phyloP scores from a whole-genome alignment of 768 basidiomycete genomes.

The Cystobasidium onofrii region DNA sequence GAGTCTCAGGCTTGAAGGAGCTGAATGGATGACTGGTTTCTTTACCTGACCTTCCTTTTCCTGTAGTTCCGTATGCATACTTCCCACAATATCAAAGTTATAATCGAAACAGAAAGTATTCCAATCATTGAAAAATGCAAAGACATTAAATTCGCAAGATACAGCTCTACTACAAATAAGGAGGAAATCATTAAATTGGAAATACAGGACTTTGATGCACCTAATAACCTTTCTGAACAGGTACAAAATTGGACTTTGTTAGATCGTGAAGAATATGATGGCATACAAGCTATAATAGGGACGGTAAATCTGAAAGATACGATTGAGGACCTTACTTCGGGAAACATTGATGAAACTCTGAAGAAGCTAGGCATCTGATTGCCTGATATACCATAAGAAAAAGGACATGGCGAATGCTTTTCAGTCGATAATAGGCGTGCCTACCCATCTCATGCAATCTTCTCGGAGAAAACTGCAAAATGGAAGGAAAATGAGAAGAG shows the following conservation, averaged over 20 bases:
- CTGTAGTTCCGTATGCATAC: constrained; percentile 21
- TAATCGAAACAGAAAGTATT: constrained; percentile 10
- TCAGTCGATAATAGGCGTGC: too few relatives aligned
- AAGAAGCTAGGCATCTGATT: neutral
- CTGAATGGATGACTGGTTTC: too few relatives aligned
- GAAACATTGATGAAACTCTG: neutral
- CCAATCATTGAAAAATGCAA: constrained; percentile 26
- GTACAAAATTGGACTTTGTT: neutral
- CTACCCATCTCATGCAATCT: too few relatives aligned
- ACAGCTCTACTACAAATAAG: neutral
- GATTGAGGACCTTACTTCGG: neutral
- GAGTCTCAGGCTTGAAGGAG: neutral
- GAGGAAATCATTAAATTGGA: neutral
- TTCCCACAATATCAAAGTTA: neutral
- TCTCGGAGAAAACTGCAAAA: too few relatives aligned
- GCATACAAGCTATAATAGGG: neutral
- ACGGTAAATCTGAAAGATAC: too few relatives aligned
- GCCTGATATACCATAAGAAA: too few relatives aligned
- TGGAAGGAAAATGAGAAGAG: too few relatives aligned
- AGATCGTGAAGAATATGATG: neutral
- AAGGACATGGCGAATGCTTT: too few relatives aligned
- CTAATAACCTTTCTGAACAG: neutral
- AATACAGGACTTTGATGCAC: neutral
- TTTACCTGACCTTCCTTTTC: neutral
- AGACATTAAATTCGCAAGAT: neutral